Conservation (phyloP, 306 rosid genomes). For the Cicer judaicum region DNA sequence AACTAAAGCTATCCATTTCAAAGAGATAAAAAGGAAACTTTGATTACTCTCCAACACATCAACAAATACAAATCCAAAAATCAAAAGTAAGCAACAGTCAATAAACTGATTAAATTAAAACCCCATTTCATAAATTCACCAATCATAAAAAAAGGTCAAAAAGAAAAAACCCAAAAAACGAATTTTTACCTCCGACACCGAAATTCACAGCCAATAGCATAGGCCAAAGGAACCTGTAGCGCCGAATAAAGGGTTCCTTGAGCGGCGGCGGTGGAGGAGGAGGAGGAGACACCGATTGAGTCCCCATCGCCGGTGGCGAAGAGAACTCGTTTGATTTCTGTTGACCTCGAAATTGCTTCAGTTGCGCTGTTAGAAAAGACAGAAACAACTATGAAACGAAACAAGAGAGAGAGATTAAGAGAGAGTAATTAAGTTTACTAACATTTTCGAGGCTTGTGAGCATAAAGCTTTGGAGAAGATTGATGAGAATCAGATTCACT, state of each 20-base stretch:
- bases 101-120: slow-evolving; percentile 34
- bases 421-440: background rate
- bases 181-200: slow-evolving; percentile 74
- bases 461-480: slow-evolving; percentile 65
- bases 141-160: background rate
- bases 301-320: slow-evolving; percentile 55
- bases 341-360: slow-evolving; percentile 64
- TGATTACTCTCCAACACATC: background rate
- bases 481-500: slow-evolving; percentile 54
- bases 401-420: background rate
- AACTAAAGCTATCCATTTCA: background rate
- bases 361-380: slow-evolving; percentile 52
- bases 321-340: slow-evolving; percentile 51
- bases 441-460: slow-evolving; percentile 80
- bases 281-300: slow-evolving; percentile 46
- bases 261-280: slow-evolving; percentile 60
- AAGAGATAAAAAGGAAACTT: slow-evolving; percentile 2
- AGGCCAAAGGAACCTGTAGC: slow-evolving; percentile 85
- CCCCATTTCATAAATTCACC: slow-evolving; percentile 19
- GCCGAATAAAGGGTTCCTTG: slow-evolving; percentile 74
- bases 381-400: slow-evolving; percentile 34
- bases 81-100: background rate
- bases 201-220: slow-evolving; percentile 81
- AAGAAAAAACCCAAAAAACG: background rate
- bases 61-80: slow-evolving; percentile 12